Evolutionary conservation across 345 rosid genomes (phyloP).

Genomic region (Barbarea vulgaris): DNA sequence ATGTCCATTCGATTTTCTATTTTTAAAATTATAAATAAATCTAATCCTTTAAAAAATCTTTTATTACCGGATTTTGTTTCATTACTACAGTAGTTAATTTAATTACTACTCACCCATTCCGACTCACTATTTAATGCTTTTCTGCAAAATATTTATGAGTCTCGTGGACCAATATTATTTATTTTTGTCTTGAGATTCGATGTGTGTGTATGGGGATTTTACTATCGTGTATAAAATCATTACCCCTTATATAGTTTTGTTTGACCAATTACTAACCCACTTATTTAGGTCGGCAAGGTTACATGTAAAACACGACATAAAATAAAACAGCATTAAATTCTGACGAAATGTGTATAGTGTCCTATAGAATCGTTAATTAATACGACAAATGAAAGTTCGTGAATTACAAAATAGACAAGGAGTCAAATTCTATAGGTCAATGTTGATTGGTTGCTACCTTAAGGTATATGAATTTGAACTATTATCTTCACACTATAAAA

Average conservation of each 20-base stretch:
- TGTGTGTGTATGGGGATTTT: not conserved
- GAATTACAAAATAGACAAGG: not conserved
- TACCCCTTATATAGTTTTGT: conserved; percentile 24
- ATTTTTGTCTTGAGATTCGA: not conserved
- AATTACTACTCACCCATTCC: not conserved
- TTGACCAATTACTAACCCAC: conserved; percentile 27
- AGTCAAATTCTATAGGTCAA: conserved; percentile 13
- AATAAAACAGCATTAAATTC: conserved; percentile 15
- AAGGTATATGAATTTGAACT: not conserved
- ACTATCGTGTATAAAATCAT: not conserved
- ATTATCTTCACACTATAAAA: not conserved
- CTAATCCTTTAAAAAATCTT: not conserved
- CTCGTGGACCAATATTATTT: conserved; percentile 19
- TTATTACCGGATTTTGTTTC: not conserved
- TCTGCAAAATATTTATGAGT: conserved; percentile 30
- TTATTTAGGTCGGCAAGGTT: conserved; percentile 29
- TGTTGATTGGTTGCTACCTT: not conserved
- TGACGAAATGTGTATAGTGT: not conserved
- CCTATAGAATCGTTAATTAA: not conserved
- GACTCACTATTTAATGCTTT: conserved; percentile 22
- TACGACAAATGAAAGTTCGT: not conserved
- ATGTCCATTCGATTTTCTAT: conserved; percentile 19
- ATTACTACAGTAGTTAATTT: not conserved
- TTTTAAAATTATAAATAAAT: not conserved
- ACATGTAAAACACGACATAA: not conserved